Evolutionary conservation across 495 filamentous ascomycete species (phyloP).

Genomic region (Aspergillus affinis): DNA sequence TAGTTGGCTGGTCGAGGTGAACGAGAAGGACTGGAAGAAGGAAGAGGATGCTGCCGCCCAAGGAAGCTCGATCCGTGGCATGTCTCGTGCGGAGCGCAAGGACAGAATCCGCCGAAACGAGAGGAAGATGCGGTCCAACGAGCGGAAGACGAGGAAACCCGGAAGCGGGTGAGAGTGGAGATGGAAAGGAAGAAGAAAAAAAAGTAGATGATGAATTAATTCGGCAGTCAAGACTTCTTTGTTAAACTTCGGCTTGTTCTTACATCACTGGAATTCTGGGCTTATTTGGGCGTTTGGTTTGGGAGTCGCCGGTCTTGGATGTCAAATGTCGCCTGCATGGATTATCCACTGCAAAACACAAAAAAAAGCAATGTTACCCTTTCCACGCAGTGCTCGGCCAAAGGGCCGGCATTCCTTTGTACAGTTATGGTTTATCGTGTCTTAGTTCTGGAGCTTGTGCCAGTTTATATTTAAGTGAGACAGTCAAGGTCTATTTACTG

Average conservation of each 20-base stretch:
- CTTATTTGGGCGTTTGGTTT: constrained; percentile 29
- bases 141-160: constrained; percentile 51
- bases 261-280: constrained; percentile 23
- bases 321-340: constrained; percentile 15
- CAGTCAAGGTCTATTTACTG: neutral
- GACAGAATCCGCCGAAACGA: constrained; percentile 68
- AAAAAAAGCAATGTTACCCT: constrained; percentile 14
- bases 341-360: constrained; percentile 9
- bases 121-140: constrained; percentile 67
- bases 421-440: neutral
- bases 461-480: neutral
- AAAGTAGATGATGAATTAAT: neutral
- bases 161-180: constrained; percentile 22
- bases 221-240: constrained; percentile 5
- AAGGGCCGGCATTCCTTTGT: neutral
- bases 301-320: constrained; percentile 24
- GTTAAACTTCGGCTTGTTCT: constrained; percentile 16
- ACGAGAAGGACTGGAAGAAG: constrained; percentile 69
- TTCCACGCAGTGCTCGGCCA: neutral
- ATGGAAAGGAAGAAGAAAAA: neutral
- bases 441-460: neutral
- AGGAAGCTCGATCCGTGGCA: constrained; percentile 59
- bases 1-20: constrained; percentile 86
- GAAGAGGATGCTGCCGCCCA: constrained; percentile 58
- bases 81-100: constrained; percentile 61